phyloP scores from a whole-genome alignment of 108 stramenopile species.

The Pseudonitzschia multiseries region DNA sequence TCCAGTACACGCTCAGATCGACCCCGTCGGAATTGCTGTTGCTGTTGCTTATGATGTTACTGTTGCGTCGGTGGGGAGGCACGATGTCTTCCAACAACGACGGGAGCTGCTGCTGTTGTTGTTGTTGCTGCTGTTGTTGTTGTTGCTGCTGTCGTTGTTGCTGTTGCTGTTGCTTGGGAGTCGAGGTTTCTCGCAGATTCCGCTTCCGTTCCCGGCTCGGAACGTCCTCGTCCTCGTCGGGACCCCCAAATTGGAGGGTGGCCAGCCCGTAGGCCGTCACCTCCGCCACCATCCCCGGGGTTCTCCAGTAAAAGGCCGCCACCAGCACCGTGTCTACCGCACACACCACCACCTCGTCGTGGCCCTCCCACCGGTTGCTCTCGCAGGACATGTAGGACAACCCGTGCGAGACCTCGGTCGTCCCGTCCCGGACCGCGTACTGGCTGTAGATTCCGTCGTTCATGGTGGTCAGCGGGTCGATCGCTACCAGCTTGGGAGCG shows the following conservation, averaged over 20 bases:
- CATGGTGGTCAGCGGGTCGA: neutral
- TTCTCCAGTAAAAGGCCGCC: neutral
- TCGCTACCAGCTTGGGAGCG: neutral
- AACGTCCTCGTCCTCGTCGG: neutral
- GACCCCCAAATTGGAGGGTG: neutral
- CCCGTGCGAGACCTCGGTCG: neutral
- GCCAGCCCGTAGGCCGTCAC: neutral
- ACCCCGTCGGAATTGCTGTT: neutral
- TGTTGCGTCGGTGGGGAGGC: no score
- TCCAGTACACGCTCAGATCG: neutral
- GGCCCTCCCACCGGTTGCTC: neutral
- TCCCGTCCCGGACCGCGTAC: neutral
- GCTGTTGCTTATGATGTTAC: neutral
- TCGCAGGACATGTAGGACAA: conserved; percentile 7
- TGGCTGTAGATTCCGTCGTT: neutral
- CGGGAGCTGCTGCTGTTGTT: neutral
- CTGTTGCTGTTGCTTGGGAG: neutral
- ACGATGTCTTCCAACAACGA: no score
- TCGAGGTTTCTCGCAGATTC: no score
- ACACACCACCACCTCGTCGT: neutral
- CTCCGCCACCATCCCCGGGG: neutral
- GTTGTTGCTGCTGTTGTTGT: neutral
- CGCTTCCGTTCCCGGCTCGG: neutral
- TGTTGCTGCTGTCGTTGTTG: neutral
- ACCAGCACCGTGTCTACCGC: neutral